Evolutionary conservation across 257 asterid species (phyloP).

Genomic region (Solanum lycopersicoides): DNA sequence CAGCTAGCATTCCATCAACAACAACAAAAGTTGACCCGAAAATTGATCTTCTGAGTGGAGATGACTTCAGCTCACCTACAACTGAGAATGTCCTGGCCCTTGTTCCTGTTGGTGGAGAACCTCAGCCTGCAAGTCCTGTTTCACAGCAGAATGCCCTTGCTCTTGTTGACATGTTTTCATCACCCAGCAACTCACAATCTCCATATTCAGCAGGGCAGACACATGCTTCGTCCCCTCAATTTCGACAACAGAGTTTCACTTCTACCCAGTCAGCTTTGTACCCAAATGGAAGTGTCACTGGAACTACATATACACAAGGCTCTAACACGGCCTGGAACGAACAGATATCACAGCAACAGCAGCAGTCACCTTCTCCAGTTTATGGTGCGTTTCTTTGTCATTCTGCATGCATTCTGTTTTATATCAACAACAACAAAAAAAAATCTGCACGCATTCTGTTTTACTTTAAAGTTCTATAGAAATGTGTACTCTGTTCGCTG

Average conservation of each 20-base stretch:
- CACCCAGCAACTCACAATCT: constrained; percentile 27
- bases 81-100: constrained; percentile 51
- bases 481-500: not conserved
- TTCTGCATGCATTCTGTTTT: not conserved
- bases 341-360: constrained; percentile 58
- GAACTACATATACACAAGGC: constrained; percentile 40
- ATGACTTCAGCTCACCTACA: constrained; percentile 60
- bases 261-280: constrained; percentile 33
- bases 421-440: not conserved
- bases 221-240: constrained; percentile 45
- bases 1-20: constrained; percentile 34
- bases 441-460: not conserved
- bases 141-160: constrained; percentile 87
- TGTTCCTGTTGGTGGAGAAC: constrained; percentile 74
- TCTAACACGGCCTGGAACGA: constrained; percentile 54
- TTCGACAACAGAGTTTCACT: constrained; percentile 42
- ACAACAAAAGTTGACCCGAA: constrained; percentile 38
- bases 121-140: constrained; percentile 59
- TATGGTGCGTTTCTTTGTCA: constrained; percentile 39
- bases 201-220: constrained; percentile 41
- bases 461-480: not conserved
- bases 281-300: constrained; percentile 49
- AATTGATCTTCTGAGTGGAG: constrained; percentile 96
- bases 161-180: constrained; percentile 82
- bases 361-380: constrained; percentile 63